Evolutionary conservation across 2,329 filamentous ascomycete genomes (phyloP).

Genomic region (Pleomassaria siparia): DNA sequence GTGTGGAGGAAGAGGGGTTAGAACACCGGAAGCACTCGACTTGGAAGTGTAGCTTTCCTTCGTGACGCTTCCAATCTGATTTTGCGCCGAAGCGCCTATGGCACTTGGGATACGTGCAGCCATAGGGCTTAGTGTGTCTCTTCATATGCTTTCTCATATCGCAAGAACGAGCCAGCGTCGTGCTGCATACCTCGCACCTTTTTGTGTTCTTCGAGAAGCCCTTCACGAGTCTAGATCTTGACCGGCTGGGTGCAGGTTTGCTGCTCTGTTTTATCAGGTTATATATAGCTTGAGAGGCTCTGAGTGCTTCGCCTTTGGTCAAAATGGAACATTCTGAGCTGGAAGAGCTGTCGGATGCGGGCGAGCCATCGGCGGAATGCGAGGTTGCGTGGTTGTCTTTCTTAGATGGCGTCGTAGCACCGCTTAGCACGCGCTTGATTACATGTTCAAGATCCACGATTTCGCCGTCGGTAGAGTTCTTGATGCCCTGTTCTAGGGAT

Average conservation of each 20-base stretch:
- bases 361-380: not conserved
- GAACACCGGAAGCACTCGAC: constrained; percentile 73
- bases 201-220: constrained; percentile 12
- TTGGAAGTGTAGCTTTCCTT: constrained; percentile 75
- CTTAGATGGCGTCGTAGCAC: constrained; percentile 7
- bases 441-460: constrained; percentile 25
- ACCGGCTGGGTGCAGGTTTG: constrained; percentile 6
- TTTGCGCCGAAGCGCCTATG: constrained; percentile 82
- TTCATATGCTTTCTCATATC: constrained; percentile 72
- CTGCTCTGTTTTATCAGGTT: constrained; percentile 27
- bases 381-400: constrained; percentile 1
- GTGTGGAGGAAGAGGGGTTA: constrained; percentile 5
- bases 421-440: constrained; percentile 21
- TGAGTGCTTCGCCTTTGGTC: constrained; percentile 23
- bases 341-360: not conserved
- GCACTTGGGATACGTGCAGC: constrained; percentile 74
- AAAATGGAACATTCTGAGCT: constrained; percentile 8
- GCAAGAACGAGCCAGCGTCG: constrained; percentile 36
- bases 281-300: constrained; percentile 26
- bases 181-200: constrained; percentile 25
- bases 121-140: constrained; percentile 78
- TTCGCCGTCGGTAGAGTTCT: constrained; percentile 14
- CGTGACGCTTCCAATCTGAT: constrained; percentile 92
- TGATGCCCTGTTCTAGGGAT: constrained; percentile 18
- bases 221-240: constrained; percentile 16